Percentiles rank a stretch among this genome's conserved stretches.
Conservation (phyloP, 148 eudicot genomes). For the Dianthus caryophyllus region DNA sequence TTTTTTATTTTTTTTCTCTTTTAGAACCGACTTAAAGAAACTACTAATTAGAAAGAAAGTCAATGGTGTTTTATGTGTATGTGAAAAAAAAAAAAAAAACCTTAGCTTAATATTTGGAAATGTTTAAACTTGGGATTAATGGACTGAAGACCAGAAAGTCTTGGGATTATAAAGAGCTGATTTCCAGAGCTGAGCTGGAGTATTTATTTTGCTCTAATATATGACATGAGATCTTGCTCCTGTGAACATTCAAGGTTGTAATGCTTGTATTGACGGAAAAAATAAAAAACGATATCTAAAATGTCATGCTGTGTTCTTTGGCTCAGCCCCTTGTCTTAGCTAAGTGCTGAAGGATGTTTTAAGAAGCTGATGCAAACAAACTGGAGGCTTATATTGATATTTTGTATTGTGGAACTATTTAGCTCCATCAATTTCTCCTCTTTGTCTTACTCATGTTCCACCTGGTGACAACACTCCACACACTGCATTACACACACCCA, state of each 20-base stretch:
- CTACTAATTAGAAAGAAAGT: no score
- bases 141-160: no score
- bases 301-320: background rate
- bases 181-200: background rate
- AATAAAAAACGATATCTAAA: slow-evolving; percentile 1
- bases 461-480: slow-evolving; percentile 1
- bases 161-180: no score
- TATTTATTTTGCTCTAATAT: background rate
- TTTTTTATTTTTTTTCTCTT: no score
- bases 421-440: background rate
- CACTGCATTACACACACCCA: background rate
- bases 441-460: background rate
- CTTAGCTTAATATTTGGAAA: no score
- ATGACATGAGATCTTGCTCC: background rate
- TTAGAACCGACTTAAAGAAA: no score
- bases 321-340: background rate
- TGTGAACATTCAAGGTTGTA: background rate
- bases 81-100: no score
- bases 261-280: background rate
- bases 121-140: no score
- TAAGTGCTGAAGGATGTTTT: background rate
- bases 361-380: background rate
- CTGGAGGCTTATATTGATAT: background rate
- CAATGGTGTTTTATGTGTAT: no score
- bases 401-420: background rate